phyloP scores from a whole-genome alignment of 1,139 yeast species.

The Geotrichum carabidarum region DNA sequence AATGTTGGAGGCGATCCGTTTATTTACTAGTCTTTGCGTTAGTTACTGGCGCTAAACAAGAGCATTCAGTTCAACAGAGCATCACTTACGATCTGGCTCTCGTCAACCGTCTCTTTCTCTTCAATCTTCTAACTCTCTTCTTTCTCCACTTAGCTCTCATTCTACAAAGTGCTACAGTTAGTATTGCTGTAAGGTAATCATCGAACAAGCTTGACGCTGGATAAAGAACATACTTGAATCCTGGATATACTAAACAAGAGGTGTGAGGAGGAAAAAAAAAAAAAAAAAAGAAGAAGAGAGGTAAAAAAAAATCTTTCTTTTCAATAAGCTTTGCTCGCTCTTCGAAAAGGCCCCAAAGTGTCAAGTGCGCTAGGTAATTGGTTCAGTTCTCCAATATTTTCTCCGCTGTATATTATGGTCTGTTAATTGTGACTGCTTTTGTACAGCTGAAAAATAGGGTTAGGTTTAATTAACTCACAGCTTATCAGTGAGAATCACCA shows the following conservation, averaged over 20 bases:
- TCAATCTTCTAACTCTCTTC: conserved; percentile 99
- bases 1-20: conserved; percentile 11
- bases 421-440: conserved; percentile 5
- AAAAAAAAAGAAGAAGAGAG: conserved; percentile 13
- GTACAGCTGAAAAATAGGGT: not conserved
- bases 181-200: not conserved
- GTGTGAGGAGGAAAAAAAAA: conserved; percentile 13
- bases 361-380: not conserved
- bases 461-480: not conserved
- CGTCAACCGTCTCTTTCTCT: conserved; percentile 99
- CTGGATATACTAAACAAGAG: conserved; percentile 10
- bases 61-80: not conserved
- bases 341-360: not conserved
- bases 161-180: conserved; percentile 13
- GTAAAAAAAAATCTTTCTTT: conserved; percentile 3
- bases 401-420: not conserved
- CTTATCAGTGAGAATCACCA: no score
- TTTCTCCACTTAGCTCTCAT: conserved; percentile 69
- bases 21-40: conserved; percentile 11
- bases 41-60: not conserved
- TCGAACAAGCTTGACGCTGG: not conserved
- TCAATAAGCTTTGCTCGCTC: conserved; percentile 7
- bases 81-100: conserved; percentile 75
- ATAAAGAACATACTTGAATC: conserved; percentile 13
- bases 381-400: not conserved